Percentiles rank a stretch among this genome's conserved stretches.
Conservation (phyloP, 2,329 filamentous ascomycete genomes). For the Nemania sp. region DNA sequence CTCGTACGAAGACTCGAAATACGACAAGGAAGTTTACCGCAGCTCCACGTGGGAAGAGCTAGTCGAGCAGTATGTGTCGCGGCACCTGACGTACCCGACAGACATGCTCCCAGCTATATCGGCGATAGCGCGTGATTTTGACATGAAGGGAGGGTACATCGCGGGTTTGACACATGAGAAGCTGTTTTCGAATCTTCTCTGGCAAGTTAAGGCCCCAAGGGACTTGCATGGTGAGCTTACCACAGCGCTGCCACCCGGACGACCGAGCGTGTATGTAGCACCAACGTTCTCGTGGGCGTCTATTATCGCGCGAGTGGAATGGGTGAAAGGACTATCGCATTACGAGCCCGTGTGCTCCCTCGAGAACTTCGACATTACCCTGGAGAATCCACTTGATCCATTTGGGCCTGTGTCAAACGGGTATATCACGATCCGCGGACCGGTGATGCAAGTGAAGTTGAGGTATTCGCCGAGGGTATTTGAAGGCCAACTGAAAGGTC, state of each 20-base stretch:
- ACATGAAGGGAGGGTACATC: slow-evolving; percentile 1
- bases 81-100: slow-evolving; percentile 1
- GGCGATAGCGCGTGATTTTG: slow-evolving; percentile 9
- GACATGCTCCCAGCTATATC: slow-evolving; percentile 12
- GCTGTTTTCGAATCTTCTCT: slow-evolving; percentile 5
- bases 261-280: slow-evolving; percentile 2
- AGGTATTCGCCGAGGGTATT: not conserved
- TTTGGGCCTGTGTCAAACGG: slow-evolving; percentile 11
- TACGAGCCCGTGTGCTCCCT: slow-evolving; percentile 1
- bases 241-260: not conserved
- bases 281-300: slow-evolving; percentile 11
- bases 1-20: slow-evolving; percentile 8
- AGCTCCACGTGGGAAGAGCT: slow-evolving; percentile 12
- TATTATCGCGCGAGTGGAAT: slow-evolving; percentile 5
- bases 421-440: slow-evolving; percentile 9
- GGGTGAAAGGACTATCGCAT: not conserved
- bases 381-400: slow-evolving; percentile 4
- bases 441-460: slow-evolving; percentile 1
- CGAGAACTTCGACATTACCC: slow-evolving; percentile 3
- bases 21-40: slow-evolving; percentile 13
- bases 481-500: slow-evolving; percentile 6
- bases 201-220: slow-evolving; percentile 4
- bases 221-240: slow-evolving; percentile 5
- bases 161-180: slow-evolving; percentile 7
- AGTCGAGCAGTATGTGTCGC: slow-evolving; percentile 12